These are phyloP conservation scores for Mucor sp. DNA, from an alignment of 371 early-diverging fungal species.

Conservation along the genomic window DNA sequence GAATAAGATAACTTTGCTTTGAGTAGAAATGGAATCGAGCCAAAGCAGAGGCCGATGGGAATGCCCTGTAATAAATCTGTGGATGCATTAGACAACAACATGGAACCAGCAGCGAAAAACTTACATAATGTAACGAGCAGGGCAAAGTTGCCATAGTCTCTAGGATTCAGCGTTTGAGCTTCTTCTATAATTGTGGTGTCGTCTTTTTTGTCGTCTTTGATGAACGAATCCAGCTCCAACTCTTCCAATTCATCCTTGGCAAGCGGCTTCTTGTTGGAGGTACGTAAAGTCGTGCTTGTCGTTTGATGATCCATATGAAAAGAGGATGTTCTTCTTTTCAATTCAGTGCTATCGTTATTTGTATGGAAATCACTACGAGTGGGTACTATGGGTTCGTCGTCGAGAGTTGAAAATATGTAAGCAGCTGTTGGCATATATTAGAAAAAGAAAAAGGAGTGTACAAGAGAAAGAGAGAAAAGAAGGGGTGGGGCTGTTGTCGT, in stretches of 20 bases:
- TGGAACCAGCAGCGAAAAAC: too few species aligned
- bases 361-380: conserved; percentile 6
- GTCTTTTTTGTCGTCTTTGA: conserved; percentile 1
- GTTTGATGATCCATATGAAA: conserved; percentile 41
- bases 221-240: conserved; percentile 29
- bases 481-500: neutral
- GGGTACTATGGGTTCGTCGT: conserved; percentile 43
- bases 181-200: neutral
- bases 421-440: conserved; percentile 25
- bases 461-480: neutral
- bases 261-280: conserved; percentile 24
- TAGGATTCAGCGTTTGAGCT: conserved; percentile 27
- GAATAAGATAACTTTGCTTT: conserved; percentile 89
- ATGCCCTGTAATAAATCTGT: conserved; percentile 92
- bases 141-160: conserved; percentile 67
- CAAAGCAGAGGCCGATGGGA: conserved; percentile 90
- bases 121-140: conserved; percentile 72
- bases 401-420: conserved; percentile 38
- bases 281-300: conserved; percentile 31
- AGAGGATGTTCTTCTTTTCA: conserved; percentile 5
- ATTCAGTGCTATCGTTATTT: conserved; percentile 4
- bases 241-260: conserved; percentile 43
- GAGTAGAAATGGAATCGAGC: conserved; percentile 91
- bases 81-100: neutral
- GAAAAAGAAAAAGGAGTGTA: neutral